Conservation (phyloP, 2,329 filamentous ascomycete species). For the Colletotrichum spaethianum region DNA sequence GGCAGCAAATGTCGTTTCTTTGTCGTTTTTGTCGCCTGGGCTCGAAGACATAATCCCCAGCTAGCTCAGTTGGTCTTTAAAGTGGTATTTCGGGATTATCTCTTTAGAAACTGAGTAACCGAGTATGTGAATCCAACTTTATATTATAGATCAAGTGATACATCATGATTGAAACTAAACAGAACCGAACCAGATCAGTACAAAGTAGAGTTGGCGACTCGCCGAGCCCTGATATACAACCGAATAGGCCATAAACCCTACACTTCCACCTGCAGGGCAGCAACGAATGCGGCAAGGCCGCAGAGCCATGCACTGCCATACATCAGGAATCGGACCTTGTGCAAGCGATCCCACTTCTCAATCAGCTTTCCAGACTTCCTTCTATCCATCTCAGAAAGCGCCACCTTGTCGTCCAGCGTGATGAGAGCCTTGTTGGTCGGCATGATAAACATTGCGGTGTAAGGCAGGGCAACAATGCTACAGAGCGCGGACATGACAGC, state of each 20-base stretch:
- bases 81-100: neutral
- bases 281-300: neutral
- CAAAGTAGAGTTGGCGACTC: neutral
- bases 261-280: neutral
- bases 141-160: neutral
- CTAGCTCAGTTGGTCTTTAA: neutral
- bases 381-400: slow-evolving; percentile 16
- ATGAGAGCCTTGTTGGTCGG: slow-evolving; percentile 12
- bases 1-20: neutral
- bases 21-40: neutral
- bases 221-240: neutral
- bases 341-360: slow-evolving; percentile 17
- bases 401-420: slow-evolving; percentile 18
- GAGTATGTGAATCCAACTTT: neutral
- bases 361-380: slow-evolving; percentile 9
- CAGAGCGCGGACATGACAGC: slow-evolving; percentile 14
- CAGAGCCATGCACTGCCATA: slow-evolving; percentile 1
- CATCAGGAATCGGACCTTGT: slow-evolving; percentile 9
- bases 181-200: neutral
- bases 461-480: neutral
- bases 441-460: slow-evolving; percentile 4
- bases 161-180: neutral
- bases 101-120: too few relatives aligned
- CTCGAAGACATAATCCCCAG: neutral
- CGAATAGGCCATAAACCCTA: neutral